Percentiles rank a stretch among this genome's conserved stretches.
These are phyloP conservation scores for Tricholoma sp. DNA, from an alignment of 768 basidiomycete genomes.

Conservation along the genomic window DNA sequence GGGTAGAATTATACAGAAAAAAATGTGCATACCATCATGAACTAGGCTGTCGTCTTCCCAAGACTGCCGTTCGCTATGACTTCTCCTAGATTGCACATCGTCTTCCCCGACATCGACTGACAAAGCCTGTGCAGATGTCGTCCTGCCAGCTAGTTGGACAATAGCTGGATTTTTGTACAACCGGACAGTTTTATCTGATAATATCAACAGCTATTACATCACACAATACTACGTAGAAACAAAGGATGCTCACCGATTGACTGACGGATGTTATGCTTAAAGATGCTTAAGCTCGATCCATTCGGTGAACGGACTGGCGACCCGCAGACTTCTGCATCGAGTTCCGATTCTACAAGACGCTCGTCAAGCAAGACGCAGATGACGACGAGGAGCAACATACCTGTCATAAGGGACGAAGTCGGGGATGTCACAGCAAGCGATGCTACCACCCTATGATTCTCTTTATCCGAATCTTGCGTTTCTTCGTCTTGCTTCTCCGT, in stretches of 20 bases:
- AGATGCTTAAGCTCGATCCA: constrained; percentile 29
- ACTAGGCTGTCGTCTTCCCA: constrained; percentile 46
- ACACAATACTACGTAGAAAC: background rate
- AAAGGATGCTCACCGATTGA: constrained; percentile 56
- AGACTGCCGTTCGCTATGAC: constrained; percentile 29
- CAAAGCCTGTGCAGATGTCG: constrained; percentile 37
- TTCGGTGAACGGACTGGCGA: constrained; percentile 14
- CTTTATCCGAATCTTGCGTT: constrained; percentile 22
- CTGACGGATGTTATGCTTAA: constrained; percentile 68
- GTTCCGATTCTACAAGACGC: background rate
- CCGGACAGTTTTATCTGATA: constrained; percentile 62
- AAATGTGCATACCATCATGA: constrained; percentile 33
- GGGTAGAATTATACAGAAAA: background rate
- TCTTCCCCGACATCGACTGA: constrained; percentile 32
- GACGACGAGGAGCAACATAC: constrained; percentile 2
- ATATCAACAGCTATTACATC: background rate
- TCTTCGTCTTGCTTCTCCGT: constrained; percentile 21
- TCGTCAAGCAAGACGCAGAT: background rate
- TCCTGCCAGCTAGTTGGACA: constrained; percentile 37
- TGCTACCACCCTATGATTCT: constrained; percentile 2
- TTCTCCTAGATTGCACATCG: constrained; percentile 18
- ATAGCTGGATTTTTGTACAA: constrained; percentile 62
- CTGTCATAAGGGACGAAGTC: constrained; percentile 8
- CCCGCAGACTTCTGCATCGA: constrained; percentile 3
- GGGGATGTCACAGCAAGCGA: constrained; percentile 6